Base-by-base conservation (phyloP, 768 basidiomycete genomes). In the Suillus decipiens region DNA sequence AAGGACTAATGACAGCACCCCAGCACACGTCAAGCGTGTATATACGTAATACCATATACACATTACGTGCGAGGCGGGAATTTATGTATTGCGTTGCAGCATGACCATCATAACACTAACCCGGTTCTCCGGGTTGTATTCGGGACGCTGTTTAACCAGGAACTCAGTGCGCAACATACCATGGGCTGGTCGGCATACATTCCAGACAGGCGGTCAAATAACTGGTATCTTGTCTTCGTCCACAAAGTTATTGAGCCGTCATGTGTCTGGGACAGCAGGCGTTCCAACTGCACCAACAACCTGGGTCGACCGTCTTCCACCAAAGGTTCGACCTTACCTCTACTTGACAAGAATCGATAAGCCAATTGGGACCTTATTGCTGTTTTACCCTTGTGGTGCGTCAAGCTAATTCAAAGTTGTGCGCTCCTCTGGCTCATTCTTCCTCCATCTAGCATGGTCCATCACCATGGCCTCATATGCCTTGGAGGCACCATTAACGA, bases 401-500 rank as follows among this genome's bases (percentile, higher is more conserved):
- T 86, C 56, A 6, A 19, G 39, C 6, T 6, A 6, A 12, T 31
- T 41, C 7, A 6, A 48, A 34, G 60, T 6, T 8, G 2, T 24
- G 14, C 55, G 51, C 22, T 3, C 28, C 24, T 36, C 22, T 8
- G 12, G 33, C 28, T 17, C 24, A 11, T 47, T 19, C 41, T 61
- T 53, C 36, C n/a, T 17, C 15, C n/a, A 24, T 34, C 14, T 67
- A 99, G 97, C 95, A 9, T 99, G 97, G 97, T 94, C 95, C 11
- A 97, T 99, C 70, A 93, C 94, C 8, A 96, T 99, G 92, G 95
- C 95, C 0, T 88, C 93, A 2, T 96, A 95, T 69, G 89, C 92
- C 12, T 77, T 87, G 9, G 80, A 88, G 24, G 79, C 84, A 5
- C 91, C 95, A 0, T 79, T 83, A 53, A 82, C 85, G 2, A 84